phyloP scores from a whole-genome alignment of 2,329 filamentous ascomycete genomes.

The Fusarium lateritium region DNA sequence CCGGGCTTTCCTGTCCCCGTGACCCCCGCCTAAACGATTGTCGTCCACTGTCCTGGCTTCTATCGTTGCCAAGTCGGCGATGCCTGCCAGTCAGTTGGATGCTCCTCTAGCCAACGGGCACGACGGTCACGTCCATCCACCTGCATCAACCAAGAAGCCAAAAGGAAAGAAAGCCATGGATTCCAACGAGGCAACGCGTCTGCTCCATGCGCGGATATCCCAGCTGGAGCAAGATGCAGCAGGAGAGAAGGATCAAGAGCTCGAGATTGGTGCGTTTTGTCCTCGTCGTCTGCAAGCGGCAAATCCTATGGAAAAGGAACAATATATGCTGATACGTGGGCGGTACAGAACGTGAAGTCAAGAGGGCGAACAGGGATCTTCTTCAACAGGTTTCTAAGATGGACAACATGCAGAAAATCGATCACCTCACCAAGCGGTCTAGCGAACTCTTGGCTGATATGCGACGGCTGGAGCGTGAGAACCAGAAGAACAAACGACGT shows the following conservation, averaged over 20 bases:
- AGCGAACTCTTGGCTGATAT: conserved; percentile 93
- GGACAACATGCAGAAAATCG: conserved; percentile 91
- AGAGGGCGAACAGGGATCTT: conserved; percentile 92
- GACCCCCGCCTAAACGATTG: conserved; percentile 40
- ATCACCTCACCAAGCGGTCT: conserved; percentile 90
- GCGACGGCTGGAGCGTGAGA: conserved; percentile 95
- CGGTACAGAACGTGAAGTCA: conserved; percentile 86
- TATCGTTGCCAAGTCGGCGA: conserved; percentile 47
- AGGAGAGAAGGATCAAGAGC: conserved; percentile 94
- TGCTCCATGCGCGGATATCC: conserved; percentile 93
- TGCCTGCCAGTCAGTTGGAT: conserved; percentile 60
- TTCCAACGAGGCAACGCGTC: conserved; percentile 89
- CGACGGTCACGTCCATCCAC: conserved; percentile 56
- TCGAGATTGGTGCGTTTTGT: conserved; percentile 84
- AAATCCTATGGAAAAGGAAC: conserved; percentile 21
- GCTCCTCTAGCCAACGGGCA: conserved; percentile 60
- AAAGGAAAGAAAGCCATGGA: conserved; percentile 90
- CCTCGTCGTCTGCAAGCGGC: conserved; percentile 34
- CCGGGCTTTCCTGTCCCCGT: conserved; percentile 41
- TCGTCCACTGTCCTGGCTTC: conserved; percentile 32
- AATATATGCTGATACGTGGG: conserved; percentile 47
- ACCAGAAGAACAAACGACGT: conserved; percentile 95
- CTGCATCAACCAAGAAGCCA: conserved; percentile 76
- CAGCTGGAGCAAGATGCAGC: conserved; percentile 95
- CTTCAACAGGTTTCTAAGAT: conserved; percentile 91